Base-by-base conservation (phyloP, 2,329 filamentous ascomycete genomes). In the Uncinocarpus reesii region DNA sequence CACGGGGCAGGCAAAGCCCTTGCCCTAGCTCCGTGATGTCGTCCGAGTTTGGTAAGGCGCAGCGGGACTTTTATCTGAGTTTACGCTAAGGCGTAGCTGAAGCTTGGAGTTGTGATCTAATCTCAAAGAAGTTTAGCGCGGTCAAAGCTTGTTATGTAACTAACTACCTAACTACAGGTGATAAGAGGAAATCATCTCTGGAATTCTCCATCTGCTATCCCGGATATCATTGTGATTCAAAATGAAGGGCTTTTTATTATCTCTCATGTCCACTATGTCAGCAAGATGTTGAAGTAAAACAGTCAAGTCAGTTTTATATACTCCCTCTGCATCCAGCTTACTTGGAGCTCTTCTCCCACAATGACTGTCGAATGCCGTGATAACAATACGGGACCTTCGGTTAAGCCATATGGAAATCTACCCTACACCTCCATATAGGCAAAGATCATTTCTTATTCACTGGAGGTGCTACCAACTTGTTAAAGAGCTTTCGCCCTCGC, bases 391-490 rank as follows among this genome's bases (percentile, higher is more conserved):
- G 20, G 23, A 34, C 31, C 24, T 34, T 28, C 26, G 15, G 35
- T 18, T 36, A 47, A 31, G 32, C 3, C 11, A 5, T 10, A 24
- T 15, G 15, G 24, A 42, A 47, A 47, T 20, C 11, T 47, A 41
- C 41, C 34, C 48, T 42, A 42, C 31, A 21, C 28, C 42, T 42
- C 26, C n/a, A 4, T 41, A 47, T 35, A 23, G 34, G 26, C 42
- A 34, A 36, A 40, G 48, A 36, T 13, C 48, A 35, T 28, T 32
- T 35, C 48, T 50, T 42, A 31, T 50, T 23, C 48, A 50, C 28
- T 7, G n/a, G 16, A 47, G 48, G 36, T 50, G 48, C 35, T 35
- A 34, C 21, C 16, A 47, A 18, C 7, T 47, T 24, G 48, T 47
- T 35, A 16, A 28, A 36, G 18, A 36, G 21, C 48, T 28, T 47